Base-by-base conservation (phyloP, 352 stramenopile species). In the Saprolegnia parasitica region DNA sequence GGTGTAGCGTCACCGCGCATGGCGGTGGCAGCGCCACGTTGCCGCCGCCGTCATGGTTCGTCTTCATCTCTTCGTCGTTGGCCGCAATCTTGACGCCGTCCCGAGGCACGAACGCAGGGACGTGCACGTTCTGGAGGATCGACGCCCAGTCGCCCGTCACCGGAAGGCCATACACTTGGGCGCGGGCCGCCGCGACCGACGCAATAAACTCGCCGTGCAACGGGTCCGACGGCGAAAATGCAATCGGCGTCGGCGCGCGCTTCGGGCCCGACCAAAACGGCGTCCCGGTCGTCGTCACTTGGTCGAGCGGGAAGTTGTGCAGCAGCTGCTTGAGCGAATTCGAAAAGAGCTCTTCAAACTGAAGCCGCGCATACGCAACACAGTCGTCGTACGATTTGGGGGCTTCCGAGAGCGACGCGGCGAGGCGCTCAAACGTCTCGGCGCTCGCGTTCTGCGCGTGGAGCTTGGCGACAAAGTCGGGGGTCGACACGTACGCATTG, bases 241-340 rank as follows among this genome's bases (percentile, higher is more conserved):
- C 68, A 35, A 99, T 72, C 6, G 96, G 78, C 26, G 89, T 98
- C 16, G 98, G 98, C 45, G 96, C 96, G 62, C 97, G 89, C 84
- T 99, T 99, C 6, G 93, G 86, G 29, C 96, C 97, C 42, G 93
- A 98, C 98, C 98, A 99, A 75, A 99, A 99, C 16, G 95, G 93
- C 56, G 89, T 93, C n/a, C 98, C 97, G 23, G 90, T 94, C 3
- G 86, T 96, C 20, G 97, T 99, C 18, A 99, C 75, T 78, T 98
- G 92, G 76, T 99, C 93, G 42, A 96, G 67, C 9, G 98, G 98
- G 73, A 99, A 99, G 78, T 99, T 99, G 83, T 98, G 87, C 24
- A 99, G 77, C 55, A 99, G 84, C 73, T 98, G 91, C 71, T 95
- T 96, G 71, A 99, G 98, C 72, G 98, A 91, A 78, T 99, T 99